These are phyloP conservation scores for Tephrocybe sp. DNA, from an alignment of 768 basidiomycete genomes.

Conservation along the genomic window DNA sequence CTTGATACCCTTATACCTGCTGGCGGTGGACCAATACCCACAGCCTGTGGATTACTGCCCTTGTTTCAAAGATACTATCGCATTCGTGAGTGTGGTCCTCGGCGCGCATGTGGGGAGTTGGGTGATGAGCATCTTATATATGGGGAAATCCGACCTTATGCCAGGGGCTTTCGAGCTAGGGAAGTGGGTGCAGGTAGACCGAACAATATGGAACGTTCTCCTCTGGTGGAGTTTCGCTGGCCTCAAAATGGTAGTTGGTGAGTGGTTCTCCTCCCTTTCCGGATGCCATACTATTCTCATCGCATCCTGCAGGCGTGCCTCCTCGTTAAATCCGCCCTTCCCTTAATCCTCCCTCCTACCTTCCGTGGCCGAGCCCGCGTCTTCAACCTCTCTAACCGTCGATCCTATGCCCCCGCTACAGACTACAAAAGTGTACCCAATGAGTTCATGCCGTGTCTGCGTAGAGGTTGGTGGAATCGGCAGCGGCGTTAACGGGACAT, in stretches of 20 bases:
- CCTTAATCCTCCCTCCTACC: constrained; percentile 75
- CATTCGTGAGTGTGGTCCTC: constrained; percentile 81
- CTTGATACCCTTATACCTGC: constrained; percentile 60
- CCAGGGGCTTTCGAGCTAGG: constrained; percentile 42
- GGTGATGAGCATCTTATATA: constrained; percentile 42
- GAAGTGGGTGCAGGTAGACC: constrained; percentile 34
- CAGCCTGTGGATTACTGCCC: constrained; percentile 97
- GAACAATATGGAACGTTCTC: constrained; percentile 37
- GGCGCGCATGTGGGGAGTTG: constrained; percentile 75
- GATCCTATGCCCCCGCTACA: constrained; percentile 90
- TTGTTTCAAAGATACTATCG: constrained; percentile 97
- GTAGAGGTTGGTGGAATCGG: constrained; percentile 47
- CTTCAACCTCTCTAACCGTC: constrained; percentile 74
- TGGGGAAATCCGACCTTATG: constrained; percentile 39
- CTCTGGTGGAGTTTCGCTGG: constrained; percentile 49
- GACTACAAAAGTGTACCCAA: constrained; percentile 76
- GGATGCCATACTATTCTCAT: background rate
- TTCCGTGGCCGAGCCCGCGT: constrained; percentile 75
- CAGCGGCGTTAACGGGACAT: constrained; percentile 25
- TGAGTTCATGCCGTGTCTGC: constrained; percentile 46
- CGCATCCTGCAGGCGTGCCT: constrained; percentile 68
- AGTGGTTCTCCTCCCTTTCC: constrained; percentile 10
- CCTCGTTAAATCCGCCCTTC: constrained; percentile 74
- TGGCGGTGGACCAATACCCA: constrained; percentile 86
- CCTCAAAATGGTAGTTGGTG: constrained; percentile 47